phyloP scores from a whole-genome alignment of 2,329 filamentous ascomycete species.

The Fusarium begoniae region DNA sequence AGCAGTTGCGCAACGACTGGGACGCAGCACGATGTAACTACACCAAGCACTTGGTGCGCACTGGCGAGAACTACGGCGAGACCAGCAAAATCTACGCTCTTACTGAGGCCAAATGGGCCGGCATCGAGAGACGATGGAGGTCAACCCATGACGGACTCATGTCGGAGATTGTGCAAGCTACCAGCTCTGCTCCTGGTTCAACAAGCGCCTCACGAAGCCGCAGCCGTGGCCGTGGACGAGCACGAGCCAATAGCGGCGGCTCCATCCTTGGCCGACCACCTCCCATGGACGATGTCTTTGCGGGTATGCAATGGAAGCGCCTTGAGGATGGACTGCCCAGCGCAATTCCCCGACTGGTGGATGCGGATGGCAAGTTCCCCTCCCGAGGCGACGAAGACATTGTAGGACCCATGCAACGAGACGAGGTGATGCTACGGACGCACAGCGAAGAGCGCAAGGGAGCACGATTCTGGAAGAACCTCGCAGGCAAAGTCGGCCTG shows the following conservation, averaged over 20 bases:
- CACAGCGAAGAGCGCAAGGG: conserved; percentile 56
- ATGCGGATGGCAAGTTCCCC: conserved; percentile 85
- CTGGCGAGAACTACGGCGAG: conserved; percentile 87
- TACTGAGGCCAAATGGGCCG: conserved; percentile 89
- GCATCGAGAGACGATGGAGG: conserved; percentile 80
- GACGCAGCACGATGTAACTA: conserved; percentile 85
- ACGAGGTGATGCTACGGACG: conserved; percentile 61
- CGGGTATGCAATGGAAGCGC: conserved; percentile 54
- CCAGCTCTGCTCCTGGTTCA: conserved; percentile 39
- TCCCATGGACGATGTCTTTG: conserved; percentile 51
- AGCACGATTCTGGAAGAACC: conserved; percentile 58
- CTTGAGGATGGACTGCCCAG: conserved; percentile 67
- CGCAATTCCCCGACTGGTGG: conserved; percentile 74
- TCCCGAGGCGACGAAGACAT: conserved; percentile 90
- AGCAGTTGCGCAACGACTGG: conserved; percentile 80
- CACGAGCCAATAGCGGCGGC: conserved; percentile 54
- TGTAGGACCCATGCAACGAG: conserved; percentile 86
- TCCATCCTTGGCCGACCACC: conserved; percentile 49
- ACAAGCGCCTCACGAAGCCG: conserved; percentile 49
- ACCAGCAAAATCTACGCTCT: conserved; percentile 89
- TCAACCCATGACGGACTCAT: conserved; percentile 72
- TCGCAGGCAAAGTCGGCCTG: conserved; percentile 57
- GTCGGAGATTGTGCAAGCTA: conserved; percentile 57
- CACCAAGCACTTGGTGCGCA: conserved; percentile 87
- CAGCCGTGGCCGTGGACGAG: conserved; percentile 51